A percentile compares a stretch with the other conserved stretches of the same genome.
Conservation (phyloP, 768 basidiomycete genomes). For the Fibroporia radiculosa region DNA sequence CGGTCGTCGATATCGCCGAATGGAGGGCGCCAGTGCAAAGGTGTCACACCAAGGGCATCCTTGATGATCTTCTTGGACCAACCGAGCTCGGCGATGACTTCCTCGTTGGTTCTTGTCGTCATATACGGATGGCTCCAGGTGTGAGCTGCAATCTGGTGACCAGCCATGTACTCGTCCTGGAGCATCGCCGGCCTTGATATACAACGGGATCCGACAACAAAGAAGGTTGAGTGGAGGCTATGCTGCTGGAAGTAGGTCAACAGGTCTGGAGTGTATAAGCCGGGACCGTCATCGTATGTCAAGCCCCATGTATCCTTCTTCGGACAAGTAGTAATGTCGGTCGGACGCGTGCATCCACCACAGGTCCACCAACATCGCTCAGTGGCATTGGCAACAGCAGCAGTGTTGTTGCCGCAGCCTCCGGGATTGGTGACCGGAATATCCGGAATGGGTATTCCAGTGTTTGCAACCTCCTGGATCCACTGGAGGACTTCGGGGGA, state of each 20-base stretch:
- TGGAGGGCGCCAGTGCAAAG: slow-evolving; percentile 75
- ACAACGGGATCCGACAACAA: slow-evolving; percentile 76
- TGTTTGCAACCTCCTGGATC: slow-evolving; percentile 52
- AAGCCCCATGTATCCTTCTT: slow-evolving; percentile 50
- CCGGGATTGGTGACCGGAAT: slow-evolving; percentile 34
- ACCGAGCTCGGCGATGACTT: slow-evolving; percentile 82
- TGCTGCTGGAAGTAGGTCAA: slow-evolving; percentile 58
- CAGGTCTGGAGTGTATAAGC: slow-evolving; percentile 66
- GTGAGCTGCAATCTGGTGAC: slow-evolving; percentile 72
- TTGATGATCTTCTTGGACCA: slow-evolving; percentile 84
- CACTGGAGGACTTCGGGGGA: slow-evolving; percentile 60
- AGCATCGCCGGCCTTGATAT: slow-evolving; percentile 63
- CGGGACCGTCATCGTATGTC: slow-evolving; percentile 76
- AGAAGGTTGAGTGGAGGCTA: slow-evolving; percentile 77
- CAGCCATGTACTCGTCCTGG: slow-evolving; percentile 66
- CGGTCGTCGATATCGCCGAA: slow-evolving; percentile 82
- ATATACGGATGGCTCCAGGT: slow-evolving; percentile 68
- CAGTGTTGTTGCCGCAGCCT: slow-evolving; percentile 51
- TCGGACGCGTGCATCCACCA: slow-evolving; percentile 56
- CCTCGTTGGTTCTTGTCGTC: slow-evolving; percentile 69
- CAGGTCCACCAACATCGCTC: slow-evolving; percentile 78
- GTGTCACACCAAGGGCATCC: slow-evolving; percentile 72
- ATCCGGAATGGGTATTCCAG: slow-evolving; percentile 53
- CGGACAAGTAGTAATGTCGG: slow-evolving; percentile 73
- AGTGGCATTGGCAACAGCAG: slow-evolving; percentile 36